Evolutionary conservation across 108 stramenopile genomes (phyloP), one percentile per base, ranked within the genome.

Genomic region (Discostella stelligeroides): DNA sequence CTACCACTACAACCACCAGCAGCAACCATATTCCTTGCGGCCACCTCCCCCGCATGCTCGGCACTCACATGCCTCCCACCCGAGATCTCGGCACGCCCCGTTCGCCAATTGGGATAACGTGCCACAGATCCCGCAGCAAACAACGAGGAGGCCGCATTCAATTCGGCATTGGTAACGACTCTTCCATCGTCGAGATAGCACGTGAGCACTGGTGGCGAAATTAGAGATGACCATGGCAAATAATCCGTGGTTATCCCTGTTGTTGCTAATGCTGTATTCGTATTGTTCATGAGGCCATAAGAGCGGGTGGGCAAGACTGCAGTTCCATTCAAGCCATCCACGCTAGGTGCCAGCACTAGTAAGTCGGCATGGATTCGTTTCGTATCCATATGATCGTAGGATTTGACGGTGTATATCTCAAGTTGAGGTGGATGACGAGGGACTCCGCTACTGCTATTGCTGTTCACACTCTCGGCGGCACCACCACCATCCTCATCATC

Each of bases 51-150:
- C 1, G 88, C 91, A 39, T 84, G 51, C 47, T 81, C 41, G 17
- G 87, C 81, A 80, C 86, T 86, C 11, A 82, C 54, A 3, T 65
- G 66, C 38, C 82, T 85, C 29, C 84, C 89, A 43, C 93, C 93
- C 9, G 93, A 90, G 21, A 95, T 82, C 49, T 73, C 70, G 1
- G 93, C 82, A 34, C 84, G 71, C 8, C 93, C 93, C 15, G 88
- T 92, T 14, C 63, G 47, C 3, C 69, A 50, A 74, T 89, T 88
- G 20, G 90, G 89, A 78, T 81, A 90, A 60, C 84, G 86, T 34
- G 93, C 91, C 4, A 88, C 90, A 14, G 87, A 84, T 29, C 93
- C 93, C 23, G 93, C 93, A 18, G 91, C 90, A 61, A 80, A 95
- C 0, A 95, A 73, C 10, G 74, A 66, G 3, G 86, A 85, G 20